Evolutionary conservation across 176 grass and related monocot species (phyloP).

Genomic region (Oryza rufipogon): DNA sequence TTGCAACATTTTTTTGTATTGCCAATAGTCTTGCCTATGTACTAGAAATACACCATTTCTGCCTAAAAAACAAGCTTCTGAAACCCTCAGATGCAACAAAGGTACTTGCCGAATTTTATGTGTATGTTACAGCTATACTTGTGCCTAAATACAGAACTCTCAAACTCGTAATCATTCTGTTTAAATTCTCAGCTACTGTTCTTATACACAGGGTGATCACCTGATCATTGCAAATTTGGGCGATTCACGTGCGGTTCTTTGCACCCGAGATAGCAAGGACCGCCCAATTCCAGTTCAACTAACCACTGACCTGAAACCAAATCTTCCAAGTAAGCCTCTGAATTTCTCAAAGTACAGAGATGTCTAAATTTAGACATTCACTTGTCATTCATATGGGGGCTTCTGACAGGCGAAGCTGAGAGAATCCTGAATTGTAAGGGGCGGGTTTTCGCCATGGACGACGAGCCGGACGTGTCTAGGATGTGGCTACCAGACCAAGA

Average conservation of each 20-base stretch:
- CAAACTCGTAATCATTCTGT: background rate
- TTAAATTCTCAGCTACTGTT: background rate
- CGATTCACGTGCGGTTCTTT: constrained; percentile 77
- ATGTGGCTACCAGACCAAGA: constrained; percentile 82
- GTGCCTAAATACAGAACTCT: background rate
- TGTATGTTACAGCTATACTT: background rate
- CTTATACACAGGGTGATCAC: constrained; percentile 57
- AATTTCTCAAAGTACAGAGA: background rate
- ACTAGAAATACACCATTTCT: background rate
- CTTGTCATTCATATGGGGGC: background rate
- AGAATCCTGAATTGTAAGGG: constrained; percentile 76
- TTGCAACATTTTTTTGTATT: background rate
- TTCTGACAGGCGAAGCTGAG: constrained; percentile 58
- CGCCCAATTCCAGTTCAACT: constrained; percentile 62
- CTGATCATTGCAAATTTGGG: constrained; percentile 83
- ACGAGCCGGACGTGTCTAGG: constrained; percentile 76
- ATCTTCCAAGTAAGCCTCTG: constrained; percentile 65
- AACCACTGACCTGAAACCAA: constrained; percentile 76
- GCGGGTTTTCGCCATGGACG: constrained; percentile 74
- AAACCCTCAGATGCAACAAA: background rate
- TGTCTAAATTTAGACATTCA: background rate
- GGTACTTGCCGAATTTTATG: background rate
- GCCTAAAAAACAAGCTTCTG: background rate
- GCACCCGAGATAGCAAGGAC: constrained; percentile 55
- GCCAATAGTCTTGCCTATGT: background rate